Conservation (phyloP, 352 stramenopile species). For the Globisporangium nunn region DNA sequence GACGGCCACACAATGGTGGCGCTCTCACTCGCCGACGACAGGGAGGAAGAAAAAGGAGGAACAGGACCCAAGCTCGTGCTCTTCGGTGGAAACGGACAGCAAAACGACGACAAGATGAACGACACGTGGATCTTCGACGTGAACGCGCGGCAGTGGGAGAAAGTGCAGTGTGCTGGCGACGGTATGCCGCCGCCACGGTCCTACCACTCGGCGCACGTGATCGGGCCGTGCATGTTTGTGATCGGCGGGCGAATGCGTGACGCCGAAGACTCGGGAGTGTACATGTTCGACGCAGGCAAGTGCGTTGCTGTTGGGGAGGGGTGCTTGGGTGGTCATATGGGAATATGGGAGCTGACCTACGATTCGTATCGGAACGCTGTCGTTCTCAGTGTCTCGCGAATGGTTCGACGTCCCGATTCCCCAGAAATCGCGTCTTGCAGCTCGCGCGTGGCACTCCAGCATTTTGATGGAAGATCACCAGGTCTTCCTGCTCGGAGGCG, state of each 20-base stretch:
- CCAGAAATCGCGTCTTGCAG: constrained; percentile 15
- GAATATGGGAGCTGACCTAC: background rate
- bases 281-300: constrained; percentile 43
- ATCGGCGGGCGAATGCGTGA: constrained; percentile 47
- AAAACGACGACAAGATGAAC: constrained; percentile 60
- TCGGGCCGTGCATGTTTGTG: constrained; percentile 50
- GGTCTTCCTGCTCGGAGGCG: constrained; percentile 52
- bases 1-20: constrained; percentile 61
- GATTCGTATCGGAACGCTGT: too few species aligned
- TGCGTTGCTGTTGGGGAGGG: background rate
- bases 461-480: constrained; percentile 24
- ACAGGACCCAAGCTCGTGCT: constrained; percentile 19
- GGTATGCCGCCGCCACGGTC: constrained; percentile 35
- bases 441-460: constrained; percentile 66
- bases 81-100: constrained; percentile 68
- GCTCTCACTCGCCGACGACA: constrained; percentile 3
- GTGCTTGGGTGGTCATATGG: background rate
- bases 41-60: background rate
- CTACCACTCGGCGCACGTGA: constrained; percentile 54
- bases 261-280: constrained; percentile 37
- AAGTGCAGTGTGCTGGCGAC: constrained; percentile 28
- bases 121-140: constrained; percentile 65
- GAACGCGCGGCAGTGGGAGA: constrained; percentile 22
- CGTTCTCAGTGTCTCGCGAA: constrained; percentile 13
- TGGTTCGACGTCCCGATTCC: constrained; percentile 47